Evolutionary conservation across 768 basidiomycete species (phyloP).

Genomic region (Tylopilus subfusipes): DNA sequence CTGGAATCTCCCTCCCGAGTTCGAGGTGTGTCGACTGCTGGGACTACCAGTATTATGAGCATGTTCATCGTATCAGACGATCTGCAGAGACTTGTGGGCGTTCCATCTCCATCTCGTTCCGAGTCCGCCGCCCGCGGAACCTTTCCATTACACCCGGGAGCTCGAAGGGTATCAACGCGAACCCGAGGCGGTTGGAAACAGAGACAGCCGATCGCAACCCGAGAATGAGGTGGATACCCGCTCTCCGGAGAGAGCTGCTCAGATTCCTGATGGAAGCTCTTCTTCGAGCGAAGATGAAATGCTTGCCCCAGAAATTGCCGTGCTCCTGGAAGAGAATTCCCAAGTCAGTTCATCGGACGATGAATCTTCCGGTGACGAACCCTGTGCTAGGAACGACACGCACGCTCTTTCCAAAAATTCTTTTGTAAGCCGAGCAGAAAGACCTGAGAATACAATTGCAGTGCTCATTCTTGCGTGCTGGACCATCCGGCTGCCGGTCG

Average conservation of each 20-base stretch:
- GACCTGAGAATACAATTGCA: constrained; percentile 52
- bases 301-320: constrained; percentile 35
- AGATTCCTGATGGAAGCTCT: constrained; percentile 4
- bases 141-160: constrained; percentile 47
- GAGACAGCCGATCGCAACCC: constrained; percentile 3
- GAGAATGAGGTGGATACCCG: constrained; percentile 17
- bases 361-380: constrained; percentile 18
- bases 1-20: constrained; percentile 76
- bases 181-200: constrained; percentile 1
- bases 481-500: constrained; percentile 72
- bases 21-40: constrained; percentile 55
- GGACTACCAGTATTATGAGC: background rate
- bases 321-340: constrained; percentile 39
- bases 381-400: constrained; percentile 3
- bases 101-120: constrained; percentile 64
- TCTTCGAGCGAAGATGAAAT: constrained; percentile 24
- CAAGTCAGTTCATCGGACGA: constrained; percentile 33
- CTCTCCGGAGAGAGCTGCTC: constrained; percentile 9
- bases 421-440: constrained; percentile 33
- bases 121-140: constrained; percentile 58
- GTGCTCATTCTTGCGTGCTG: constrained; percentile 75
- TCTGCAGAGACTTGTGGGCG: constrained; percentile 82
- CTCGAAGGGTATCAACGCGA: constrained; percentile 23
- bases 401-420: constrained; percentile 8
- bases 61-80: constrained; percentile 40